These are phyloP conservation scores for Sugiyamaella mastotermitis DNA, from an alignment of 805 yeast genomes.

Conservation along the genomic window DNA sequence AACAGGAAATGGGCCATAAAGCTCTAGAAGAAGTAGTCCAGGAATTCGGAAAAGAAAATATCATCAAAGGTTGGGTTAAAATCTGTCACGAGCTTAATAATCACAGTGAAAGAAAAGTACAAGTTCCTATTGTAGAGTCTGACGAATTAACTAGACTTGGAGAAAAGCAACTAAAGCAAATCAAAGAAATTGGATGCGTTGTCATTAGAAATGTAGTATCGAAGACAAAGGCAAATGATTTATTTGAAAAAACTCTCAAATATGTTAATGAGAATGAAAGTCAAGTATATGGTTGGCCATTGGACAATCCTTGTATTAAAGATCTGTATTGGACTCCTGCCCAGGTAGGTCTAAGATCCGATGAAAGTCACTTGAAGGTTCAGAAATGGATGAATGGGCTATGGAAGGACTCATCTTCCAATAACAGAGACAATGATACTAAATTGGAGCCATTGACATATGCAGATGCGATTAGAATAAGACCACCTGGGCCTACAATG, in stretches of 20 bases:
- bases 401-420: slow-evolving; percentile 27
- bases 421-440: too few relatives aligned
- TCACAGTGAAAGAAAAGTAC: too few relatives aligned
- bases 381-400: slow-evolving; percentile 29
- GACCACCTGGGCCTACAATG: slow-evolving; percentile 33
- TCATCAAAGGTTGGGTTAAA: too few relatives aligned
- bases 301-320: slow-evolving; percentile 23
- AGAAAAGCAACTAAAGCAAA: too few relatives aligned
- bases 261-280: too few relatives aligned
- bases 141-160: too few relatives aligned
- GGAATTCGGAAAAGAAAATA: too few relatives aligned
- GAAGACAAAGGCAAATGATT: slow-evolving; percentile 25
- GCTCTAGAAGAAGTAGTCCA: too few relatives aligned
- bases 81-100: too few relatives aligned
- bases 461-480: slow-evolving; percentile 38
- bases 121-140: too few relatives aligned
- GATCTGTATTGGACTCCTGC: slow-evolving; percentile 37
- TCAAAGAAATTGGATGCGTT: slow-evolving; percentile 26
- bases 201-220: slow-evolving; percentile 32
- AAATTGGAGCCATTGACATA: slow-evolving; percentile 32
- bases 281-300: slow-evolving; percentile 25
- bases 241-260: slow-evolving; percentile 24
- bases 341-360: slow-evolving; percentile 36
- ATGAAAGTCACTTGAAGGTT: slow-evolving; percentile 31
- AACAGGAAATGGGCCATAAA: too few relatives aligned